phyloP scores from a whole-genome alignment of 2,329 filamentous ascomycete genomes.

The Colletotrichum acutatum region DNA sequence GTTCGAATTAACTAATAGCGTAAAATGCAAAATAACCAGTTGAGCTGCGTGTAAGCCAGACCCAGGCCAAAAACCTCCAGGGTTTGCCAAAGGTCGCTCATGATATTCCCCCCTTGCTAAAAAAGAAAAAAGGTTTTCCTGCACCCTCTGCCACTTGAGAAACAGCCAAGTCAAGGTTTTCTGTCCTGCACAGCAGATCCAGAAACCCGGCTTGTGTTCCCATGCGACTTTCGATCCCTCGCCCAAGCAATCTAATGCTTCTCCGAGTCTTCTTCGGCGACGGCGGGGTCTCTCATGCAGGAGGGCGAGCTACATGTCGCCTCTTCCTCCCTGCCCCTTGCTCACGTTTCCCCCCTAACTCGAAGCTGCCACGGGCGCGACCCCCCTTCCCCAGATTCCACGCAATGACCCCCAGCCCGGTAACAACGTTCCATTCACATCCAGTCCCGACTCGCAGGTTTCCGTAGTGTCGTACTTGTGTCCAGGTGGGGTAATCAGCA shows the following conservation, averaged over 20 bases:
- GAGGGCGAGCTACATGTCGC: slow-evolving; percentile 30
- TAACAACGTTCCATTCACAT: slow-evolving; percentile 12
- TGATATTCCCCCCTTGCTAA: background rate
- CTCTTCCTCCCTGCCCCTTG: slow-evolving; percentile 5
- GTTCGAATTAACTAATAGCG: slow-evolving; percentile 57
- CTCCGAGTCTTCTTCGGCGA: slow-evolving; percentile 3
- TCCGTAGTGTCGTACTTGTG: slow-evolving; percentile 25
- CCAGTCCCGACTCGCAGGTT: slow-evolving; percentile 34
- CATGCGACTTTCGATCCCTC: slow-evolving; percentile 20
- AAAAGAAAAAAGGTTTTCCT: slow-evolving; percentile 47
- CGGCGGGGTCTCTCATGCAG: slow-evolving; percentile 15
- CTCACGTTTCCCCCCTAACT: background rate
- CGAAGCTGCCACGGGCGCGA: slow-evolving; percentile 20
- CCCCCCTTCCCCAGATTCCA: slow-evolving; percentile 21
- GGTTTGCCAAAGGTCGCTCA: slow-evolving; percentile 31
- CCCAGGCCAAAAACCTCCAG: slow-evolving; percentile 46
- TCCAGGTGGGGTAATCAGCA: slow-evolving; percentile 35
- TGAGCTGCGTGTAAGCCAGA: slow-evolving; percentile 50
- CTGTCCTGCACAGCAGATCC: slow-evolving; percentile 26
- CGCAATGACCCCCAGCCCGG: slow-evolving; percentile 33
- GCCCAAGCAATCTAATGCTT: slow-evolving; percentile 9
- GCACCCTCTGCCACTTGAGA: slow-evolving; percentile 34
- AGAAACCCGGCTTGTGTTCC: background rate
- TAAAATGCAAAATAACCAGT: slow-evolving; percentile 45
- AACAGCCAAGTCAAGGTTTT: background rate